Base-by-base conservation (phyloP, 2,329 filamentous ascomycete genomes). In the Aureobasidium musti region DNA sequence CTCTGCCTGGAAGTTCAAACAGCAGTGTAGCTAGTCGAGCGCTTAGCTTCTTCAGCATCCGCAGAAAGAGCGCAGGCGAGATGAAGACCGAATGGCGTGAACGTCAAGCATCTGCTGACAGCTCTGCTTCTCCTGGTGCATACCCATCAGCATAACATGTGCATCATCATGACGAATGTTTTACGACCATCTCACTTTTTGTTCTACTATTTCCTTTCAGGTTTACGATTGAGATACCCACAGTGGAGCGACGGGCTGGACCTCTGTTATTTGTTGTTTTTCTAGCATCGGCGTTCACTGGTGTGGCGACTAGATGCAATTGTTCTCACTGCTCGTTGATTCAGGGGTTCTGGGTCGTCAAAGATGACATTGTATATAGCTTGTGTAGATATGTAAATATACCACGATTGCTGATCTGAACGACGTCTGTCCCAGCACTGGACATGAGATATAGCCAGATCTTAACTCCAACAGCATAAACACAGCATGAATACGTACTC, bases 21-120 rank as follows among this genome's bases (percentile, higher is more conserved):
- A 73, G 70, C 65, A 76, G 73, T 64, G 67, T 71, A 8, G 71
- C 72, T 8, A 74, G 70, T 49, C 66, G 73, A 41, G 75, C 74
- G 13, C 65, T 76, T 64, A 75, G 73, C 63, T 73, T 77, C 49
- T 69, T 76, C 39, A 72, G 69, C 57, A 65, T 74, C 13, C 69
- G 69, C 6, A 74, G 72, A 67, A 73, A 70, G 63, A 69, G 65
- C 13, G 41, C 49, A 13, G 64, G 50, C 23, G 59, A 67, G 33
- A 67, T 67, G 50, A 60, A 54, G 35, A 65, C 65, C 17, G 66
- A 67, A 35, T 67, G 65, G 60, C 43, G 65, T 5, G 67, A 69
- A 41, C 54, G 67, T 43, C 61, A 64, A 45, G 21, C 37, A 7
- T 64, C 61, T 19, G 61, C 23, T 8, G 61, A 64, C n/a, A 54